Evolutionary conservation across 169 alveolate genomes (phyloP).

Genomic region (Plasmodium coatneyi): DNA sequence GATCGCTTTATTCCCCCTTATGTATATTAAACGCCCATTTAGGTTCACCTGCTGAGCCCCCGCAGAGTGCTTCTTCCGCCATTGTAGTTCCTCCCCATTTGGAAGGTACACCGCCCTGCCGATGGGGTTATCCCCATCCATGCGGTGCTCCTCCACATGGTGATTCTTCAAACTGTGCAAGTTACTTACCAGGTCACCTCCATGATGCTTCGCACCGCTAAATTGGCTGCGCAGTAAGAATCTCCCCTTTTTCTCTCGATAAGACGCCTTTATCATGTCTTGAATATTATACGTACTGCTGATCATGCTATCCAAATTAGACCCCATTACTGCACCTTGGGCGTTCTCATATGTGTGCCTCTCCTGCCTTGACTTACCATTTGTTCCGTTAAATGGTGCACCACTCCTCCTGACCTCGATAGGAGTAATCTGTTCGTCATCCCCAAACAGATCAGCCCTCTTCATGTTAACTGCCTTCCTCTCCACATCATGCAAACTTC

Average conservation of each 20-base stretch:
- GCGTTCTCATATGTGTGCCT: not conserved
- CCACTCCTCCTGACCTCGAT: not conserved
- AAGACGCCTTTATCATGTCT: not conserved
- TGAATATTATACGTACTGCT: not conserved
- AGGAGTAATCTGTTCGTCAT: not conserved
- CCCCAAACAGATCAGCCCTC: not conserved
- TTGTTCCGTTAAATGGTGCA: not conserved
- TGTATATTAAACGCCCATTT: not conserved
- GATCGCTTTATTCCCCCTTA: not conserved
- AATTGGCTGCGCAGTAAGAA: not conserved
- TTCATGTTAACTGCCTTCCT: not conserved
- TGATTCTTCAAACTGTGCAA: not conserved
- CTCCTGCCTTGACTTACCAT: not conserved
- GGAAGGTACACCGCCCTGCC: not conserved
- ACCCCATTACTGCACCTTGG: not conserved
- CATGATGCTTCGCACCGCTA: not conserved
- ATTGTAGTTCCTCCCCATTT: not conserved
- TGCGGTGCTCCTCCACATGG: not conserved
- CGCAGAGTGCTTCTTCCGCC: not conserved
- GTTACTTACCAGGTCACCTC: not conserved
- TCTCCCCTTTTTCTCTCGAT: not conserved
- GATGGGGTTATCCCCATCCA: not conserved
- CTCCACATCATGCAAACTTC: not conserved
- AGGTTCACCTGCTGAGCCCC: not conserved
- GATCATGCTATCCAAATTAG: not conserved